A percentile compares a stretch with the other conserved stretches of the same genome.
Evolutionary conservation across 345 rosid species (phyloP).

Genomic region (Salix caprea): DNA sequence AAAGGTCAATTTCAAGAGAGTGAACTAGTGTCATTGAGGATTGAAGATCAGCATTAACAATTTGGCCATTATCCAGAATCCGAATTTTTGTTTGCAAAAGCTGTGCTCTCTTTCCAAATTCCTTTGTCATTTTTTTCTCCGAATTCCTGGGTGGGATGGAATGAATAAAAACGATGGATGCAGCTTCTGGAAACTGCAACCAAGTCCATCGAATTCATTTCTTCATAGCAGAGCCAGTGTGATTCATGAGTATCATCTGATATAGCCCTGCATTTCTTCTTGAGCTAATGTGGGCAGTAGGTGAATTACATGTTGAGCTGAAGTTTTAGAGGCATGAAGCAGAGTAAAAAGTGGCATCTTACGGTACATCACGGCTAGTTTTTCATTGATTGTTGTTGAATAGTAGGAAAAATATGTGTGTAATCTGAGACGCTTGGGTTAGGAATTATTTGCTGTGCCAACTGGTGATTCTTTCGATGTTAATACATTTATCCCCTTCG

Average conservation of each 20-base stretch:
- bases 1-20: slow-evolving; percentile 57
- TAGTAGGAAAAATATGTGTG: neutral
- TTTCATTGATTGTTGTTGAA: neutral
- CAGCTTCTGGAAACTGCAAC: neutral
- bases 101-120: neutral
- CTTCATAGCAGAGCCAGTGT: neutral
- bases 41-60: slow-evolving; percentile 52
- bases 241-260: neutral
- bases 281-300: neutral
- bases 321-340: neutral
- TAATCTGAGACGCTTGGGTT: neutral
- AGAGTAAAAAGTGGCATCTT: neutral
- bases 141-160: neutral
- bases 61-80: neutral
- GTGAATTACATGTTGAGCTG: neutral
- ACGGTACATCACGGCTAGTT: too few relatives aligned
- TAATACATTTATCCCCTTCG: neutral
- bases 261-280: neutral
- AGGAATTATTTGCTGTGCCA: neutral
- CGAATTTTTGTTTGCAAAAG: neutral
- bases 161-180: neutral
- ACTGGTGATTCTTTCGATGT: neutral
- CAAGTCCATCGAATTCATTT: neutral
- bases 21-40: slow-evolving; percentile 66
- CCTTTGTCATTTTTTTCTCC: neutral